These are phyloP conservation scores for Lipomyces sp. DNA, from an alignment of 805 yeast species.

Conservation along the genomic window DNA sequence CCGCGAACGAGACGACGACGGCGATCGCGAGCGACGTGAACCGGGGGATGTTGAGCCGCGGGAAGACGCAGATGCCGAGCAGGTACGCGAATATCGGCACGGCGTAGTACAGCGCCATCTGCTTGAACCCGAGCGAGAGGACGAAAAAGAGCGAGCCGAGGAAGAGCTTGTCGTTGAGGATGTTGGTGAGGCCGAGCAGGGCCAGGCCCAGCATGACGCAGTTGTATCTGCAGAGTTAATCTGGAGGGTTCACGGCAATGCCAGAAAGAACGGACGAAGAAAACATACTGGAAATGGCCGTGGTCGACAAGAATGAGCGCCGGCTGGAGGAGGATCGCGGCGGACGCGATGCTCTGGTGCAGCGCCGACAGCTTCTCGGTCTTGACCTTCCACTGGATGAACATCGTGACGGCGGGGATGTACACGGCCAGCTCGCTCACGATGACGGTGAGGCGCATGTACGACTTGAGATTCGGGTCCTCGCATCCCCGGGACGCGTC, in stretches of 20 bases:
- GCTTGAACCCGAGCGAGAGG: constrained; percentile 78
- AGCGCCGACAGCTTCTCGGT: constrained; percentile 44
- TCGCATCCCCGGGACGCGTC: constrained; percentile 76
- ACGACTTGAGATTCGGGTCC: constrained; percentile 62
- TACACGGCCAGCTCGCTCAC: constrained; percentile 70
- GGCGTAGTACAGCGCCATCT: constrained; percentile 91
- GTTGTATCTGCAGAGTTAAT: constrained; percentile 55
- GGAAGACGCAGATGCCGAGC: constrained; percentile 51
- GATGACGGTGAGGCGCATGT: constrained; percentile 78
- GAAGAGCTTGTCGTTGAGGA: constrained; percentile 60
- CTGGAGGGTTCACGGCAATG: not conserved
- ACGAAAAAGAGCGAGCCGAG: constrained; percentile 76
- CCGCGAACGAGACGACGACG: constrained; percentile 53
- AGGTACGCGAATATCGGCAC: constrained; percentile 83
- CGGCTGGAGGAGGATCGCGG: constrained; percentile 82
- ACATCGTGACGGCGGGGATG: constrained; percentile 74
- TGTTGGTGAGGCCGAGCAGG: constrained; percentile 60
- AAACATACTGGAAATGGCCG: constrained; percentile 81
- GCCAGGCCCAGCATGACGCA: constrained; percentile 90
- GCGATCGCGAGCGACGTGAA: constrained; percentile 61
- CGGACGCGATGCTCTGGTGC: constrained; percentile 34
- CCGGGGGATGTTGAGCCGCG: constrained; percentile 52
- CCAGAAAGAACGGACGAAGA: not conserved
- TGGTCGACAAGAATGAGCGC: constrained; percentile 81
- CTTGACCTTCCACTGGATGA: constrained; percentile 68